Conservation (phyloP, 495 filamentous ascomycete species). For the Hypoxylon lenormandii region DNA sequence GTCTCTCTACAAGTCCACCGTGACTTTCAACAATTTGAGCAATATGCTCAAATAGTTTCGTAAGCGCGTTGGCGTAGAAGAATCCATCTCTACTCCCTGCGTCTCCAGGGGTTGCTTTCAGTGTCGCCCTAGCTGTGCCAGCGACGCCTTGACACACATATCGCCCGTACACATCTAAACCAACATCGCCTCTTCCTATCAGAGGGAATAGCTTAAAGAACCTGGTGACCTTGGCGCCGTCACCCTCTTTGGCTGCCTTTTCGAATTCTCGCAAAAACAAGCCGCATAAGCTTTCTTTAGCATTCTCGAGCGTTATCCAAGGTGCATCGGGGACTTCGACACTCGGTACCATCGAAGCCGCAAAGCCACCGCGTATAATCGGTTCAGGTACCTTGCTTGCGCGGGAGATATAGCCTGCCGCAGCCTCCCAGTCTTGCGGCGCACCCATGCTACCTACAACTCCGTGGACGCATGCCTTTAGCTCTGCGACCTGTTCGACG, state of each 20-base stretch:
- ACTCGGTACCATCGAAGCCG: constrained; percentile 90
- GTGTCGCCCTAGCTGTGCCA: constrained; percentile 78
- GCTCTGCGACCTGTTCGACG: constrained; percentile 94
- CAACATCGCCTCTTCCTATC: constrained; percentile 88
- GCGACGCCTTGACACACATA: constrained; percentile 97
- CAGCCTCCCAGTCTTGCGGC: constrained; percentile 97
- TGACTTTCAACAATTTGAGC: constrained; percentile 95
- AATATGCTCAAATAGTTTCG: constrained; percentile 95
- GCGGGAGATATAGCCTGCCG: constrained; percentile 86
- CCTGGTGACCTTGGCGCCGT: constrained; percentile 87
- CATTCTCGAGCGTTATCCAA: constrained; percentile 84
- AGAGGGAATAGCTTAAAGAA: constrained; percentile 99
- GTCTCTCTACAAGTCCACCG: constrained; percentile 86
- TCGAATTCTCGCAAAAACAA: constrained; percentile 95
- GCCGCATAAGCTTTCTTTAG: constrained; percentile 85
- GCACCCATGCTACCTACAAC: constrained; percentile 96
- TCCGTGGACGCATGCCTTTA: constrained; percentile 95
- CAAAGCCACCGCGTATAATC: constrained; percentile 86
- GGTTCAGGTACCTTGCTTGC: constrained; percentile 81
- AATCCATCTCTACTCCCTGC: constrained; percentile 72
- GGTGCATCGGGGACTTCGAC: constrained; percentile 95
- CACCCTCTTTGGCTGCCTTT: constrained; percentile 84
- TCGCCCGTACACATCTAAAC: constrained; percentile 90
- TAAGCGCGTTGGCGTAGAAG: constrained; percentile 92
- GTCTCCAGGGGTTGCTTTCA: constrained; percentile 71